These are phyloP conservation scores for Yamadazyma siamensis DNA, from an alignment of 1,139 yeast species.

Conservation along the genomic window DNA sequence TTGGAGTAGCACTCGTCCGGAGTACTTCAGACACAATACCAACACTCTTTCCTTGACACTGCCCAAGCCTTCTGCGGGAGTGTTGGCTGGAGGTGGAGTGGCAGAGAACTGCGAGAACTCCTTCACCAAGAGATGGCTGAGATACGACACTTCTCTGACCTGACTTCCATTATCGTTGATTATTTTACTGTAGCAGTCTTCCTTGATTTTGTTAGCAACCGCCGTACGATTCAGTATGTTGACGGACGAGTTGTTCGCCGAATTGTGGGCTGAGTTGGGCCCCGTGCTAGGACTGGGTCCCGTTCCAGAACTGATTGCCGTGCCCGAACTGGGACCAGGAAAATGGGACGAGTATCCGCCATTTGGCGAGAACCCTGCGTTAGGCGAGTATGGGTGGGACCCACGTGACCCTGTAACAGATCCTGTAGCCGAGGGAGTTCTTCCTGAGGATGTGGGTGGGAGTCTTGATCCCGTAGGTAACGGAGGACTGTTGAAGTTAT, in stretches of 20 bases:
- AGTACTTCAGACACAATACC: constrained; percentile 38
- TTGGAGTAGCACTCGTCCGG: constrained; percentile 71
- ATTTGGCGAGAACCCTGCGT: too few species aligned
- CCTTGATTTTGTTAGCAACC: constrained; percentile 31
- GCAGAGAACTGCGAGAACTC: constrained; percentile 41
- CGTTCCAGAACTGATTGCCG: too few species aligned
- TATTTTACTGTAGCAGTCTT: constrained; percentile 41
- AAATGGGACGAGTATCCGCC: too few species aligned
- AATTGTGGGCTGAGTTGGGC: not conserved
- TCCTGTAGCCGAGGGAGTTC: not conserved
- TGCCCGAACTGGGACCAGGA: too few species aligned
- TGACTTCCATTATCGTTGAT: constrained; percentile 26
- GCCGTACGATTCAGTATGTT: constrained; percentile 1
- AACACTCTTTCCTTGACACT: constrained; percentile 37
- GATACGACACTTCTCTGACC: constrained; percentile 33
- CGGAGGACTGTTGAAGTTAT: too few species aligned
- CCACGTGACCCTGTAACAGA: too few species aligned
- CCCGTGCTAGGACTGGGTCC: too few species aligned
- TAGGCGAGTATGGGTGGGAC: too few species aligned
- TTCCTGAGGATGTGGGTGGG: not conserved
- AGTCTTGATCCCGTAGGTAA: not conserved
- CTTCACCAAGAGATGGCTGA: constrained; percentile 33
- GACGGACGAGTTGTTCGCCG: constrained; percentile 1
- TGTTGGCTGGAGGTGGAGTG: constrained; percentile 35
- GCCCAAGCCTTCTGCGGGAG: constrained; percentile 31